Base-by-base conservation (phyloP, 129 eudicot species). In the Lactuca saligna region DNA sequence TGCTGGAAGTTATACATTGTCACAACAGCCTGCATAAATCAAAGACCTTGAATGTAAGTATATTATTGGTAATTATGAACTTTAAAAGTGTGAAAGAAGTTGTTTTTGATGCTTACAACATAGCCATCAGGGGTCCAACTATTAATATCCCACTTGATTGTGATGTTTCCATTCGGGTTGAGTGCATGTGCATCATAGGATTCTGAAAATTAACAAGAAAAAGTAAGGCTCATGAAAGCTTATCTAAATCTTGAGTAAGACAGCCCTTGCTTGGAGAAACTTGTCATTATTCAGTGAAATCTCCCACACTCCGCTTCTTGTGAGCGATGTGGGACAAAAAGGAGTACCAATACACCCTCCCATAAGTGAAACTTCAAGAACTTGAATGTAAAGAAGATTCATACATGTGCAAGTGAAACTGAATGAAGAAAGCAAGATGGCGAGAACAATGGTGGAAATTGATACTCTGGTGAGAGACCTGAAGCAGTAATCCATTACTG, bases 61-160 rank as follows among this genome's bases (percentile, higher is more conserved):
- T 65, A 20, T 13, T 44, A 11, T 63, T 44, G 29, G 49, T 42
- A 54, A 46, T 46, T 46, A 72, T 72, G 75, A 25, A 31, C 15
- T 35, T 39, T 12, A 20, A 37, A 17, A 57, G 9, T 25, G 46
- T 17, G 13, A 54, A 16, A 54, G 11, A 68, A 54, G 13, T 6
- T 68, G 51, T 38, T 17, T 16, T 55, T 55, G 42, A 54, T 39
- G 72, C 96, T 86, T 84, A 92, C 98, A 54, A 92, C 95, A 72
- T 89, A 92, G 75, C 95, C 98, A 79, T 92, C 98, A 56, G 98
- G 89, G 35, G 98, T 89, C 96, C 95, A 92, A 64, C 75, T 77
- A 16, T 86, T 81, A 11, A 92, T 70, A 75, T 92, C 98, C 98
- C 98, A 92, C 67, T 92, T 92, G 68, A 92, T 79, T 9, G 96